A percentile compares a stretch with the other conserved stretches of the same genome.
These are phyloP conservation scores for Cyclostephanos tholiformis DNA, from an alignment of 108 stramenopile species.

Conservation along the genomic window DNA sequence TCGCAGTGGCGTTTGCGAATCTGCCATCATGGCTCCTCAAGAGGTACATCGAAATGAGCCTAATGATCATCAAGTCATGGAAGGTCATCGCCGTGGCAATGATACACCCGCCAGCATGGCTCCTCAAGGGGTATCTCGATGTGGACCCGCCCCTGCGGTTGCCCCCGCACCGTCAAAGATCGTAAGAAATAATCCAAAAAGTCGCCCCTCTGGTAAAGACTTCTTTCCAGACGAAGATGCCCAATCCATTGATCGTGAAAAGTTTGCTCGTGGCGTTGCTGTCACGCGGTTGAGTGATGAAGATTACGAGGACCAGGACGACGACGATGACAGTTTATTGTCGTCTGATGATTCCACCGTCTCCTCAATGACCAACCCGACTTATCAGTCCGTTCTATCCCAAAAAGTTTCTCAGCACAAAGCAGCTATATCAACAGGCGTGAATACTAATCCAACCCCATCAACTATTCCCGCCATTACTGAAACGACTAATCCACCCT, in stretches of 20 bases:
- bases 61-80: not conserved
- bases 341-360: constrained; percentile 65
- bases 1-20: constrained; percentile 2
- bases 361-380: constrained; percentile 81
- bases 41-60: not conserved
- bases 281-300: constrained; percentile 14
- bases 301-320: constrained; percentile 20
- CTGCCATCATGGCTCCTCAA: not conserved
- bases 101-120: not conserved
- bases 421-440: not conserved
- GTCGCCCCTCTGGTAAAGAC: not conserved
- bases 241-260: constrained; percentile 1
- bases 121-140: not conserved
- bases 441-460: not conserved
- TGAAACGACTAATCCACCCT: constrained; percentile 60
- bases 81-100: constrained; percentile 11
- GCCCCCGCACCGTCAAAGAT: constrained; percentile 1
- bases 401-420: constrained; percentile 1
- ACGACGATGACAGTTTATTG: constrained; percentile 27
- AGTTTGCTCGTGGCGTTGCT: constrained; percentile 6
- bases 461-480: constrained; percentile 79
- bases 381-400: constrained; percentile 36
- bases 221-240: not conserved
- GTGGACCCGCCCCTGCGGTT: not conserved
- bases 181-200: not conserved